phyloP scores from a whole-genome alignment of 352 stramenopile genomes.

The Globisporangium echinulatum region DNA sequence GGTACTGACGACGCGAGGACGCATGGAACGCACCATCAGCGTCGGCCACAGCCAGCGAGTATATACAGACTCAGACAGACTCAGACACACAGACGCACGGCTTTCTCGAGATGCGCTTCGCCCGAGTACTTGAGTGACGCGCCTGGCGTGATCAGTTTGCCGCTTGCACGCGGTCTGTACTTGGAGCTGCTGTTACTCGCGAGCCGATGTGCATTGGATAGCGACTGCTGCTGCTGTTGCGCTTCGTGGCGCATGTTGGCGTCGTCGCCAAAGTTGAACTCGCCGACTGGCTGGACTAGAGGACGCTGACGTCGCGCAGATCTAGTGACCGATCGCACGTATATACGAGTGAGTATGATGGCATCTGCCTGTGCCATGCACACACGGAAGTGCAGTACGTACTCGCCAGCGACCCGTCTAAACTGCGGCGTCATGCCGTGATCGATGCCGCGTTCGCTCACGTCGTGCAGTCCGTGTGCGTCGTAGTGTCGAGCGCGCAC shows the following conservation, averaged over 20 bases:
- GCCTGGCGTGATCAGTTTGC: conserved; percentile 7
- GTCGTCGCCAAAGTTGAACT: background rate
- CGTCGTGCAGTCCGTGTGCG: background rate
- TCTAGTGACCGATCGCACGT: background rate
- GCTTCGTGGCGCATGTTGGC: background rate
- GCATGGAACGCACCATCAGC: background rate
- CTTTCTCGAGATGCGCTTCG: conserved; percentile 5
- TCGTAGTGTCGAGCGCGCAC: background rate
- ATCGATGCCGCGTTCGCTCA: background rate
- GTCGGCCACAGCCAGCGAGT: background rate
- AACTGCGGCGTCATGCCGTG: background rate
- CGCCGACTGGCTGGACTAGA: background rate
- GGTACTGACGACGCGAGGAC: background rate
- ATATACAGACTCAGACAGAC: too few relatives aligned
- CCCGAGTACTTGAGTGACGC: conserved; percentile 7
- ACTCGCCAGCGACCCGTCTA: background rate
- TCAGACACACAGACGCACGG: conserved; percentile 1
- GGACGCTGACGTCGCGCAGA: background rate
- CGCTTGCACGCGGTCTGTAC: conserved; percentile 7
- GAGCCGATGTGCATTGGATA: background rate
- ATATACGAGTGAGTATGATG: background rate
- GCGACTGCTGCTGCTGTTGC: conserved; percentile 4
- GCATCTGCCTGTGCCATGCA: background rate
- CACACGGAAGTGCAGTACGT: background rate
- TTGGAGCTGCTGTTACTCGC: background rate